Base-by-base conservation (phyloP, 495 filamentous ascomycete species). In the Penicillium manginii region DNA sequence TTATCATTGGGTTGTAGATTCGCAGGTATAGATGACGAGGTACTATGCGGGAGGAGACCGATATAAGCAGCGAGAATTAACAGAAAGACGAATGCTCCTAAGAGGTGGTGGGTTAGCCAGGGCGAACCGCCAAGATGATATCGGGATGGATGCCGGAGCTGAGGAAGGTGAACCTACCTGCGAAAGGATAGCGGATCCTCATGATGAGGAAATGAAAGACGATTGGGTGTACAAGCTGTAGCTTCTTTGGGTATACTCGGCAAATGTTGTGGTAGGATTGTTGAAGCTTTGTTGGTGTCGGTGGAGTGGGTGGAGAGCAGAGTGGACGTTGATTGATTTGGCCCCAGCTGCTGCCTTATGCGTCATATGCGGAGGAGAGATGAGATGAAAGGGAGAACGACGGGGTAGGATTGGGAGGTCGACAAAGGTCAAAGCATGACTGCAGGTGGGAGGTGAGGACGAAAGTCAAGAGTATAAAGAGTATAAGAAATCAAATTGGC, bases 1-100 rank as follows among this genome's bases (percentile, higher is more conserved):
- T 97, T 97, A 83, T 97, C 92, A 81, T 93, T 91, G 56, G 80
- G 80, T 55, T 83, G 81, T 54, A 89, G 63, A 26, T 94, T 84
- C 56, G 88, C 84, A 67, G 76, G 88, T 72, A 76, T 92, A 72
- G 71, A 84, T 65, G 78, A 84, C 60, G 76, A 92, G 71, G 70
- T 62, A 66, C 67, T 74, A 58, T 81, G 78, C 29, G 81, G 79
- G 62, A 88, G 67, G 39, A 96, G 88, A 55, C 91, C 91, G 61
- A 89, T 78, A 73, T 94, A 96, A 55, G 78, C 91, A 39, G 93
- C 83, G 46, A 88, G 70, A 52, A 96, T 77, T 64, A 89, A 76
- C 65, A 97, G 83, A 69, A 88, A 79, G 76, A 86, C 67, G 72
- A 98, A 97, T 56, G 88, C 82, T 71, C 85, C 91, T 55, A 26